phyloP scores from a whole-genome alignment of 2,329 filamentous ascomycete species.

The Pyrenophora seminiperda region DNA sequence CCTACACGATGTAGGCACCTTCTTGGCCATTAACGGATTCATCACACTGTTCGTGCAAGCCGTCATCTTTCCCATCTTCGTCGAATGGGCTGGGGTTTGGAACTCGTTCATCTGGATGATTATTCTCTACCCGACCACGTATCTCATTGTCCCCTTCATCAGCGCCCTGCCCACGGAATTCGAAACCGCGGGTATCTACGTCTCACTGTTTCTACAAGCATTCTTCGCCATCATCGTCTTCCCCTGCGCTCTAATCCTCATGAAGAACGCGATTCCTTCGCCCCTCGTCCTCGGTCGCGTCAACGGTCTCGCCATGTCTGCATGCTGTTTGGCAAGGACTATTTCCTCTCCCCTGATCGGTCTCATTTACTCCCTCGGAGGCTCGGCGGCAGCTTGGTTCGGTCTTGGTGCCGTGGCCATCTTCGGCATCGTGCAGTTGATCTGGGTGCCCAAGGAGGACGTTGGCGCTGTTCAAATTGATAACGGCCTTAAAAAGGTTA shows the following conservation, averaged over 20 bases:
- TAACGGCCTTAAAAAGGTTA: constrained; percentile 39
- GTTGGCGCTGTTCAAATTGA: constrained; percentile 39
- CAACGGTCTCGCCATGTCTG: constrained; percentile 70
- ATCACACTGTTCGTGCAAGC: constrained; percentile 76
- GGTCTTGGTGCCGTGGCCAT: constrained; percentile 61
- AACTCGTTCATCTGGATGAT: constrained; percentile 68
- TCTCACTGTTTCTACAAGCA: constrained; percentile 67
- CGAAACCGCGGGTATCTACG: constrained; percentile 66
- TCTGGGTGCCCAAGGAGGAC: constrained; percentile 59
- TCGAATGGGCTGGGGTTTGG: constrained; percentile 70
- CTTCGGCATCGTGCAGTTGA: constrained; percentile 60
- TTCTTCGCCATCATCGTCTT: constrained; percentile 71
- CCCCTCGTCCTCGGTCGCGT: constrained; percentile 69
- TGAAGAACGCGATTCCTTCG: constrained; percentile 73
- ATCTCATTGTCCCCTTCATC: constrained; percentile 71
- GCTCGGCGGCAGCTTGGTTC: constrained; percentile 66
- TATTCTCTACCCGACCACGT: constrained; percentile 68
- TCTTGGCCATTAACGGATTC: constrained; percentile 71
- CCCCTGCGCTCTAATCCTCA: constrained; percentile 72
- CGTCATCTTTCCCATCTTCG: constrained; percentile 70
- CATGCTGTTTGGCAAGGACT: constrained; percentile 71
- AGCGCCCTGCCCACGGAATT: constrained; percentile 60
- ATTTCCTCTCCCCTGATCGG: constrained; percentile 70
- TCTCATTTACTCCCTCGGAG: constrained; percentile 67
- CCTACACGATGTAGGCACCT: constrained; percentile 68